phyloP scores from a whole-genome alignment of 495 filamentous ascomycete genomes.

The Aspergillus panamensis region DNA sequence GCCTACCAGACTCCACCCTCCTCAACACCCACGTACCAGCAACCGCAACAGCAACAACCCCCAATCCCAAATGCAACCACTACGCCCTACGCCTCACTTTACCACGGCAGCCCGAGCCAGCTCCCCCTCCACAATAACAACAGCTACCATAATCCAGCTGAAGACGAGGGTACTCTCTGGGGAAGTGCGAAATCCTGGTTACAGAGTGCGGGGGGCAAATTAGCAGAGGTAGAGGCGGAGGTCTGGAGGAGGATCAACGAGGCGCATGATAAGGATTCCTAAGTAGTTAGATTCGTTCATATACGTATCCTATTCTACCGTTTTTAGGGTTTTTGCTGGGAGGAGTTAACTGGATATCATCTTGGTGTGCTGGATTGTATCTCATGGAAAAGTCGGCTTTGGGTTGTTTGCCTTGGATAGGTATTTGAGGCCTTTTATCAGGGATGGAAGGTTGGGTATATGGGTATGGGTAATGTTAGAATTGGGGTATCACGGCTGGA shows the following conservation, averaged over 20 bases:
- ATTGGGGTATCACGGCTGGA: too few species aligned
- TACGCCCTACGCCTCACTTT: slow-evolving; percentile 41
- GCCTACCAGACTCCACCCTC: background rate
- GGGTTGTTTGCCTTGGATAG: too few species aligned
- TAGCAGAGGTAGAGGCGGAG: slow-evolving; percentile 61
- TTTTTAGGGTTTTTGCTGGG: background rate
- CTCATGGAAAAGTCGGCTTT: too few species aligned
- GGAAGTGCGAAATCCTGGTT: slow-evolving; percentile 58
- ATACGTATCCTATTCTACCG: background rate
- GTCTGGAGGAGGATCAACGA: slow-evolving; percentile 68
- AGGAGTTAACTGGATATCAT: background rate
- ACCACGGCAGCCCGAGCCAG: slow-evolving; percentile 24
- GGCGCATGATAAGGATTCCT: slow-evolving; percentile 34
- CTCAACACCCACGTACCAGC: background rate
- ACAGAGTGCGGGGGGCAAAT: slow-evolving; percentile 56
- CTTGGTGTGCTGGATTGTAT: too few species aligned
- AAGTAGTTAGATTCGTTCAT: background rate
- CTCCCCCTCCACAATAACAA: slow-evolving; percentile 8
- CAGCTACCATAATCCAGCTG: slow-evolving; percentile 29
- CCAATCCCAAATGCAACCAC: slow-evolving; percentile 39
- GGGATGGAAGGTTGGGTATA: too few species aligned
- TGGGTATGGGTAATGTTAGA: too few species aligned
- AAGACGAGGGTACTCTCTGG: slow-evolving; percentile 45
- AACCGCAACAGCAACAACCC: slow-evolving; percentile 4
- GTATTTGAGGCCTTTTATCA: too few species aligned